Base-by-base conservation (phyloP, 192 early-diverging fungal species). In the Funneliformis mosseae region DNA sequence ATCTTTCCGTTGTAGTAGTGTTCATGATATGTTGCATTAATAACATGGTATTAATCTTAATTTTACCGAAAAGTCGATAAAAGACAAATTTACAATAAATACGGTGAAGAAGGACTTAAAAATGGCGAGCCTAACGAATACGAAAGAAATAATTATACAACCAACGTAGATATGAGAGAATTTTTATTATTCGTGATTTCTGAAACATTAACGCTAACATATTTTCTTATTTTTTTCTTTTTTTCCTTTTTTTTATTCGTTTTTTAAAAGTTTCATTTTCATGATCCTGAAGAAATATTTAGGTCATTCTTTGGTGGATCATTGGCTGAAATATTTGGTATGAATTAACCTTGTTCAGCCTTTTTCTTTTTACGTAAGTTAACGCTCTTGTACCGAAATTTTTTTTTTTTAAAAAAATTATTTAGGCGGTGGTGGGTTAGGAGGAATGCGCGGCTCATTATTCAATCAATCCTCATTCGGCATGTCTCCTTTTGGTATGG, bases 231-330 rank as follows among this genome's bases (percentile, higher is more conserved):
- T 39, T 45, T 46, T 25, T 23, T 55, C 60, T 67, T 55, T 46
- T 21, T 63, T 5, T 16, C 11, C 43, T 23, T 39, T 50, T 59
- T 28, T 45, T n/a, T n/a, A n/a, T n/a, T n/a, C n/a, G n/a, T n/a
- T n/a, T 33, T 33, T 33, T 33, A 33, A 33, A 33, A 33, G 33
- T 33, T 2, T 33, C 33, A 33, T 33, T 83, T 85, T 28, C 84
- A 83, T 64, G 41, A 76, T 79, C 84, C 84, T 39, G 68, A 81
- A 39, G 83, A 85, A 59, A 74, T 85, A 23, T 85, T 85, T 46
- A 48, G 39, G 14, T 66, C 66, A 33, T 83, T 85, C 68, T 85
- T 85, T 79, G 73, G 74, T 16, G 70, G 62, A n/a, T 18, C 63
- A 28, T 69, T 81, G 63, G 76, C 80, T 39, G 83, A 63, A 10